Base-by-base conservation (phyloP, 805 yeast species). In the Saturnispora gosingensis region DNA sequence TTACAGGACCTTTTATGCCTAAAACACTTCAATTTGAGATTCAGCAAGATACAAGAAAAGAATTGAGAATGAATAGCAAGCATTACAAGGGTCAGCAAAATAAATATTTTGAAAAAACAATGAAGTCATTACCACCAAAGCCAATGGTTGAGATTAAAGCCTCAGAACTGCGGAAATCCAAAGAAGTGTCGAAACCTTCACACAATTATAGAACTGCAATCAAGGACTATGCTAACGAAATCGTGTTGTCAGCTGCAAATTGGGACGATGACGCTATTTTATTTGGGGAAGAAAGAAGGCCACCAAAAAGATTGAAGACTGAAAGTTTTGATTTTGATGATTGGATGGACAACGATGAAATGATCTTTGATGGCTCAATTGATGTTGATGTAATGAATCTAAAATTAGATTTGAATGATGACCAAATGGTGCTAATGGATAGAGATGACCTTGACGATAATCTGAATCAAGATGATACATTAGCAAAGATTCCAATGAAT, bases 361-460 rank as follows among this genome's bases (percentile, higher is more conserved):
- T 77, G 55, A 75, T 93, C n/a, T 77, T 90, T 49, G 83, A 85
- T 40, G 98, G 96, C 2, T 74, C 61, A 43, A 68, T 71, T 49
- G 64, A 68, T 45, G 54, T 65, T 4, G 71, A 67, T 3, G 45
- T 60, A 0, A 55, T 63, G 34, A 71, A 71, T 28, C 64, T 82
- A 40, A 74, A 73, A 56, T 67, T 93, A 43, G 95, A 91, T 66
- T 76, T 89, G 83, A 93, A 90, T 62, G 99, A 93, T 66, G 86
- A 93, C 13, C 75, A 82, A 50, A 68, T 93, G 52, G 67, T 91
- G 40, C 83, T 93, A 56, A 77, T 82, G 24, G 77, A 80, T 10
- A 74, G 75, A 24, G 59, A 61, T 9, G 34, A 46, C 9, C 34
- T n/a, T 32, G 32, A 35, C 8, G 32, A 38, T 16, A 43, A 43